Conservation (phyloP, 345 rosid species). For the Salix udensis region DNA sequence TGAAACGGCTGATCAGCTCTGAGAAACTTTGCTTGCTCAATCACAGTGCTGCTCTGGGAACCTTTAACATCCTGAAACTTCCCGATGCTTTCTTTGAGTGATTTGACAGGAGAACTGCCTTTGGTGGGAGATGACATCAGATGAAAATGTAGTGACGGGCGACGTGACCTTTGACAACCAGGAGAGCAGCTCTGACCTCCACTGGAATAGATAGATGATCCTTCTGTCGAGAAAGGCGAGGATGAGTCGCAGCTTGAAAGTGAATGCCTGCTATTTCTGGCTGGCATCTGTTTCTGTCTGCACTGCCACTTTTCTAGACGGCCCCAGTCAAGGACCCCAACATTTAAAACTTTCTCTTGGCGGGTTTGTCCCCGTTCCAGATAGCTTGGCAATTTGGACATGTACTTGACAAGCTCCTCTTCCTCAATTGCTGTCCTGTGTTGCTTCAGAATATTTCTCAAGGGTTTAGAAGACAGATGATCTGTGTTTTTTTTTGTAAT, state of each 20-base stretch:
- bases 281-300: conserved; percentile 40
- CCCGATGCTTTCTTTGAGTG: conserved; percentile 24
- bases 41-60: background rate
- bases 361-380: conserved; percentile 54
- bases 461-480: conserved; percentile 34
- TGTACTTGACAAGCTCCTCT: conserved; percentile 80
- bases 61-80: conserved; percentile 30
- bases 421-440: conserved; percentile 29
- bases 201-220: conserved; percentile 48
- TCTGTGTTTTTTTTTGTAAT: conserved; percentile 38
- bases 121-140: conserved; percentile 40
- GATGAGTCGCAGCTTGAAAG: conserved; percentile 42
- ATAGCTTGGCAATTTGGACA: conserved; percentile 84
- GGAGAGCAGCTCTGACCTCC: conserved; percentile 44
- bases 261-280: conserved; percentile 41
- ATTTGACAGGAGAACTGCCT: conserved; percentile 24
- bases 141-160: conserved; percentile 43
- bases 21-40: conserved; percentile 19
- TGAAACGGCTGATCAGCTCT: conserved; percentile 26
- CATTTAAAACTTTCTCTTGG: conserved; percentile 57
- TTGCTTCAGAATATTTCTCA: conserved; percentile 27
- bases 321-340: conserved; percentile 94
- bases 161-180: conserved; percentile 28
- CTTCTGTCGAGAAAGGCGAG: conserved; percentile 41
- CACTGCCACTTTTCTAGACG: conserved; percentile 83